A percentile compares a stretch with the other conserved stretches of the same genome.
Conservation (phyloP, 495 filamentous ascomycete genomes). For the Hypomontagnella submonticulosa region DNA sequence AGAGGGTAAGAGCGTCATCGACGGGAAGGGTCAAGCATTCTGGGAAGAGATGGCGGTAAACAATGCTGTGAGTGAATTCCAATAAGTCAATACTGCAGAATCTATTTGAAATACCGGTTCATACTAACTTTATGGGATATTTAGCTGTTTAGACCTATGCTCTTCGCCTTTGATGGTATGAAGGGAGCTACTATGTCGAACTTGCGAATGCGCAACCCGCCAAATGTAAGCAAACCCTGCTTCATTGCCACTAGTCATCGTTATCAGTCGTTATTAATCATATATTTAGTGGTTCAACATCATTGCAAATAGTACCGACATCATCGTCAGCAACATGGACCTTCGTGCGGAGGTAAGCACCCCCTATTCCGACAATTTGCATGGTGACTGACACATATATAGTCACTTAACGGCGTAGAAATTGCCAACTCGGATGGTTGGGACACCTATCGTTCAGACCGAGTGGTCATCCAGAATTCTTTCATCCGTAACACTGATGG, state of each 20-base stretch:
- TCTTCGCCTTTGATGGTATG: slow-evolving; percentile 71
- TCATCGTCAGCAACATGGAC: slow-evolving; percentile 73
- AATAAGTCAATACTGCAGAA: background rate
- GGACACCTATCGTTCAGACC: slow-evolving; percentile 73
- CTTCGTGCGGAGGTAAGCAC: slow-evolving; percentile 53
- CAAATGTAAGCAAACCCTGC: slow-evolving; percentile 54
- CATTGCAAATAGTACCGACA: slow-evolving; percentile 72
- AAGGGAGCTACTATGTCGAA: slow-evolving; percentile 69
- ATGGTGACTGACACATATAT: slow-evolving; percentile 53
- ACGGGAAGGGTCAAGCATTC: slow-evolving; percentile 69
- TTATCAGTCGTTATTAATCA: background rate
- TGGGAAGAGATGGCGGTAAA: slow-evolving; percentile 70
- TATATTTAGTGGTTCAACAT: slow-evolving; percentile 67
- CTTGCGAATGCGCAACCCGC: slow-evolving; percentile 70
- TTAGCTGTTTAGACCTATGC: slow-evolving; percentile 51
- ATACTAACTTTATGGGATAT: slow-evolving; percentile 1
- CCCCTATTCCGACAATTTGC: slow-evolving; percentile 42
- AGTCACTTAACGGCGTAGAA: slow-evolving; percentile 33
- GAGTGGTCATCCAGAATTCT: slow-evolving; percentile 75
- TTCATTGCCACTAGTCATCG: background rate
- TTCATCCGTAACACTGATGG: slow-evolving; percentile 74
- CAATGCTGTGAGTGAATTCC: slow-evolving; percentile 31
- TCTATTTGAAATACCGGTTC: background rate
- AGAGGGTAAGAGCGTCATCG: slow-evolving; percentile 42
- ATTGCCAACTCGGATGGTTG: slow-evolving; percentile 74